Evolutionary conservation across 768 basidiomycete species (phyloP), one percentile per base, ranked within the genome.

Genomic region (Podaxis sp.): DNA sequence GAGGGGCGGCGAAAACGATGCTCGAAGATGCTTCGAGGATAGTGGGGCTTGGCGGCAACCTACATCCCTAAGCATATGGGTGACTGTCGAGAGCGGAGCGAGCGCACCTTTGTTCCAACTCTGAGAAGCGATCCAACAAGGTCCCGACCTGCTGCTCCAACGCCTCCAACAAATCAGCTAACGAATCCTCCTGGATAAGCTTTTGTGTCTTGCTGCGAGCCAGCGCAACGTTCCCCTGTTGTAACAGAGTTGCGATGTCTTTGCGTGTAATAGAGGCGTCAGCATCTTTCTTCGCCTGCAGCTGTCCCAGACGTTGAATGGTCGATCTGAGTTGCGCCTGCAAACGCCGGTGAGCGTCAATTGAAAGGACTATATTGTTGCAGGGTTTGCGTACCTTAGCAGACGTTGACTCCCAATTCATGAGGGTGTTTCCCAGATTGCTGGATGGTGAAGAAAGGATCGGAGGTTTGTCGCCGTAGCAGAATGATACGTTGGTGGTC

Each of bases 141-240:
- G 83, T 75, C n/a, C 87, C 86, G 36, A 90, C 75, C 66, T 88
- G 78, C 82, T 85, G 86, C 72, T 86, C 89, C 63, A 92, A 61
- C 28, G 80, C 78, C 71, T 87, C 88, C 63, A 90, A 68, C n/a
- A 90, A 67, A 67, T 89, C 86, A 8, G 80, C 83, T 64, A 81
- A 76, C 8, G 78, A 75, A 68, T 91, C 89, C 52, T 90, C 87
- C 44, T 82, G 77, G 26, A 89, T 81, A 53, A 89, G 71, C 67
- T 82, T 85, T 70, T 87, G 87, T 1, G 87, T 87, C 75, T 90
- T 91, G n/a, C 83, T 80, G 52, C 90, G 84, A 12, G 91, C 91
- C 33, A 89, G 73, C 15, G 76, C 77, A 57, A 88, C 74, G 58
- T 88, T 84, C 41, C 82, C 82, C 65, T 87, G 84, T 56, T 83